Evolutionary conservation across 2,329 filamentous ascomycete species (phyloP), one percentile per base, ranked within the genome.

Genomic region (Tolypocladium ophioglossoides): DNA sequence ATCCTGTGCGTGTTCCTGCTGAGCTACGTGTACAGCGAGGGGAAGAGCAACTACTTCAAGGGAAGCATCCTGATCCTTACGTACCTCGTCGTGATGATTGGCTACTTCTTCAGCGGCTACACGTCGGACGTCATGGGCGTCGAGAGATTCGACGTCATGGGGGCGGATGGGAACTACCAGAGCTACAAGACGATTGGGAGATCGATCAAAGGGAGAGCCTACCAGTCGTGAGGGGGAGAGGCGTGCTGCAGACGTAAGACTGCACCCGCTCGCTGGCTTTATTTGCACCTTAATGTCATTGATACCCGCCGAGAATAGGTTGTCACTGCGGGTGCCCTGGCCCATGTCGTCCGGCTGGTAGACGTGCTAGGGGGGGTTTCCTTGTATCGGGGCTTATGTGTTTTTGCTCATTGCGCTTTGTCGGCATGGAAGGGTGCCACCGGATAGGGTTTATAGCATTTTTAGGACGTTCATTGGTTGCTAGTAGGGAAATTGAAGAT

Each of bases 21-120:
- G 60, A 96, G 91, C 64, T 96, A 97, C 76, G 92, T 99, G 77
- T 95, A 97, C 63, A 89, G 92, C 52, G 94, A 99, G 73, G 94
- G 94, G 41, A 99, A 99, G 82, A 97, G 91, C 76, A 99, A 99
- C 72, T 99, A 99, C 72, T 99, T 99, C 83, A 99, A 99, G 75
- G 94, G 94, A 52, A 95, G 89, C 60, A 96, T 97, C 62, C 78
- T 99, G 52, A 84, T 97, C 59, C 76, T 99, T 51, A 94, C 89
- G 37, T 99, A 99, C 68, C 72, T 97, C 27, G 94, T 97, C 32
- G 90, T 99, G 50, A 76, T 96, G 32, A 82, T 89, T 47, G 94
- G 94, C 1, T 99, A 95, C 75, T 97, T 90, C 72, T 87, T 95
- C 56, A 90, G 89, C 52, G 76, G 82, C 32, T 83, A 67, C 61